A percentile compares a stretch with the other conserved stretches of the same genome.
These are phyloP conservation scores for Ascochyta lentis DNA, from an alignment of 2,329 filamentous ascomycete species.

Conservation along the genomic window DNA sequence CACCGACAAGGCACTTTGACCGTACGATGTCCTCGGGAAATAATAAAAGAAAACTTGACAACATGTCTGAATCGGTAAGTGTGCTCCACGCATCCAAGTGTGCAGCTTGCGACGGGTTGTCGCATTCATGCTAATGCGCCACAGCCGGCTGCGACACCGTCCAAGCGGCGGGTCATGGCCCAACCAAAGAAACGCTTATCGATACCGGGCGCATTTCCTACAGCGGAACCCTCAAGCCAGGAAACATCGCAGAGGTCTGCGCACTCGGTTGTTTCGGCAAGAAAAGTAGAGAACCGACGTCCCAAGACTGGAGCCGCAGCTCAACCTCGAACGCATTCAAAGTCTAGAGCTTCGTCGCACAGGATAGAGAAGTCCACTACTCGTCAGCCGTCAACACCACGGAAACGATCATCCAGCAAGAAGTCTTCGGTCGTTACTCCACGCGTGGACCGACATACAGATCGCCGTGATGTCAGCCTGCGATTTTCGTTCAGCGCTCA, in stretches of 20 bases:
- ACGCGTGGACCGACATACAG: conserved; percentile 6
- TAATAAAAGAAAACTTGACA: conserved; percentile 11
- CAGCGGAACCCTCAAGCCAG: conserved; percentile 10
- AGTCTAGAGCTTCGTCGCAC: background rate
- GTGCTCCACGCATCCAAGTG: background rate
- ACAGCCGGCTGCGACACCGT: conserved; percentile 11
- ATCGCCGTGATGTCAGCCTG: conserved; percentile 17
- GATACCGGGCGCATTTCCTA: conserved; percentile 20
- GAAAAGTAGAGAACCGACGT: conserved; percentile 1
- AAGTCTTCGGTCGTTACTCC: conserved; percentile 11
- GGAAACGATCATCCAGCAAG: conserved; percentile 3
- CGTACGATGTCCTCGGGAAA: conserved; percentile 9
- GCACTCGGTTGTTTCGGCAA: conserved; percentile 15
- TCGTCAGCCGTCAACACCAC: conserved; percentile 9
- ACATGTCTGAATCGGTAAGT: conserved; percentile 12
- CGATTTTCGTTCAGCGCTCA: conserved; percentile 26
- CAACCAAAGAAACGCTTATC: conserved; percentile 21
- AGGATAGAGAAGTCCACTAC: conserved; percentile 9
- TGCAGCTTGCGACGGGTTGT: background rate
- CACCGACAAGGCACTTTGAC: conserved; percentile 8
- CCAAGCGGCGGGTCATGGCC: conserved; percentile 10
- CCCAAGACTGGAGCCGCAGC: background rate
- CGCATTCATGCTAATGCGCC: conserved; percentile 9
- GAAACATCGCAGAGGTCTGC: conserved; percentile 14
- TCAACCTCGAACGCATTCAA: background rate